Percentiles rank a stretch among this genome's conserved stretches.
phyloP scores from a whole-genome alignment of 2,329 filamentous ascomycete species.

The Calonectria fujianensis region DNA sequence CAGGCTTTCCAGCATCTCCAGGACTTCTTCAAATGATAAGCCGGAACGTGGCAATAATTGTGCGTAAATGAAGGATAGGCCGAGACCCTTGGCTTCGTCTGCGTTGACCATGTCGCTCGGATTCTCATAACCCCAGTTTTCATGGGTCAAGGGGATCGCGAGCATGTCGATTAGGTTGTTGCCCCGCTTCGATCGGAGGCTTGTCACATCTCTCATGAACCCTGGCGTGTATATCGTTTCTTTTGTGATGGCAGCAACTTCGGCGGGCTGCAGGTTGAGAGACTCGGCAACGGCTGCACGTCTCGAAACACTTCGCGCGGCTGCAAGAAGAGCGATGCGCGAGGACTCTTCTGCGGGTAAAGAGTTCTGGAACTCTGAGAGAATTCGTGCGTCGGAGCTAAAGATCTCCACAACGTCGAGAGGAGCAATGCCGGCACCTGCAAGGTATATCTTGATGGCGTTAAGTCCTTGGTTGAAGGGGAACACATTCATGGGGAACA shows the following conservation, averaged over 20 bases:
- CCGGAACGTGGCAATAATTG: neutral
- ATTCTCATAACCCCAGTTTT: neutral
- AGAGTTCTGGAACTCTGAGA: neutral
- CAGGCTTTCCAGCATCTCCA: neutral
- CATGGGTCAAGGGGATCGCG: neutral
- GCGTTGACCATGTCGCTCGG: neutral
- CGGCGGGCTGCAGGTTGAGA: neutral
- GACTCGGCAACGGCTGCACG: neutral
- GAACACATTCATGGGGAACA: neutral
- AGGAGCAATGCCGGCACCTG: neutral
- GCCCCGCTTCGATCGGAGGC: neutral
- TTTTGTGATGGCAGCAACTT: neutral
- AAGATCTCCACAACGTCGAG: neutral
- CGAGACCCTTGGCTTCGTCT: neutral
- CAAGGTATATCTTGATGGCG: neutral
- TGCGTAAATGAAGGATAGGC: neutral
- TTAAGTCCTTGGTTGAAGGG: neutral
- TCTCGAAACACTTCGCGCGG: rapidly evolving
- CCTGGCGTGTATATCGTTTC: neutral
- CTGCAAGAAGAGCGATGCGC: neutral
- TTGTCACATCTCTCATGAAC: neutral
- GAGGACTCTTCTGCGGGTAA: neutral
- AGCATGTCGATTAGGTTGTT: neutral
- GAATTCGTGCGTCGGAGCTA: neutral
- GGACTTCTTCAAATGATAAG: neutral